Evolutionary conservation across 331 rosid genomes (phyloP).

Genomic region (Quercus lobata): DNA sequence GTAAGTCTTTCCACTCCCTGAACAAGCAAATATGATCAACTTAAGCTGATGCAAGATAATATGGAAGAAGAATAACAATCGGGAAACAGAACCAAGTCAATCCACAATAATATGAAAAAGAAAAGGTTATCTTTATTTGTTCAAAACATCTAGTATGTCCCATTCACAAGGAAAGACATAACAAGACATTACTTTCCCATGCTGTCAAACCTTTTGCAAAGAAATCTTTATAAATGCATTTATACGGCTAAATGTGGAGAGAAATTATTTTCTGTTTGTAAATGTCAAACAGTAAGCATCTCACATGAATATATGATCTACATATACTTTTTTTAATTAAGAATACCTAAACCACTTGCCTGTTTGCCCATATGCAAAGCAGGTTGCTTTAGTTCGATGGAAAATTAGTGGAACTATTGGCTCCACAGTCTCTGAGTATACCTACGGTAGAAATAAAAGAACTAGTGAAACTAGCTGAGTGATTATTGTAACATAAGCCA

Average conservation of each 20-base stretch:
- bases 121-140: neutral
- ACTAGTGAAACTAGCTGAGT: slow-evolving; percentile 14
- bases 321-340: slow-evolving; percentile 11
- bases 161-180: neutral
- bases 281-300: neutral
- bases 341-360: slow-evolving; percentile 36
- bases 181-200: neutral
- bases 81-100: neutral
- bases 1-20: slow-evolving; percentile 85
- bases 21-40: slow-evolving; percentile 8
- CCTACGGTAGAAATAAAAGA: slow-evolving; percentile 30
- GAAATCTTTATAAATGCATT: neutral
- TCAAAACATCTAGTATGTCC: neutral
- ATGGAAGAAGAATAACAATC: neutral
- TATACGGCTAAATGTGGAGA: neutral
- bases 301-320: neutral
- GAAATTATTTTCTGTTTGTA: neutral
- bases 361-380: slow-evolving; percentile 95
- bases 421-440: slow-evolving; percentile 77
- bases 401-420: slow-evolving; percentile 76
- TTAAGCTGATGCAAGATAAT: neutral
- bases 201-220: slow-evolving; percentile 1
- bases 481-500: slow-evolving; percentile 9
- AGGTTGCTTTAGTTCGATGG: slow-evolving; percentile 74
- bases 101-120: neutral